Evolutionary conservation across 2,329 filamentous ascomycete species (phyloP).

Genomic region (Fusarium verticillioides): DNA sequence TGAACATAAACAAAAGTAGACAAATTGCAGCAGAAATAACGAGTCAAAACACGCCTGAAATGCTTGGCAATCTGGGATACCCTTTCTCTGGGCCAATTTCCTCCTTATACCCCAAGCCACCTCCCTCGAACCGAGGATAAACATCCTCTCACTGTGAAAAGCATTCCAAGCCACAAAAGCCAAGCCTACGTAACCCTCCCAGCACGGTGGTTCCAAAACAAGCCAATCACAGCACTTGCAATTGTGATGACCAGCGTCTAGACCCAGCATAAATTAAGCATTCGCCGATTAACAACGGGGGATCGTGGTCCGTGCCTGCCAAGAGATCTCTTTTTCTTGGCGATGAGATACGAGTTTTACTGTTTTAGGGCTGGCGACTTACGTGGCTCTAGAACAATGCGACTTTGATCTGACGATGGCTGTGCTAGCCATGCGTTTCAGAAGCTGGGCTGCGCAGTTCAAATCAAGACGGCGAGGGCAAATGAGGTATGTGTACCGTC

Average conservation of each 20-base stretch:
- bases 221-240: not conserved
- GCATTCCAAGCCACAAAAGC: slow-evolving; percentile 2
- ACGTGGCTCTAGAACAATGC: not conserved
- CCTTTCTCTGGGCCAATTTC: not conserved
- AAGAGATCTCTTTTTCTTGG: not conserved
- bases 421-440: not conserved
- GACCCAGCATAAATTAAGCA: not conserved
- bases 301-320: not conserved
- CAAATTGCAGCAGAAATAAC: not conserved
- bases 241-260: not conserved
- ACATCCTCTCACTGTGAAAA: not conserved
- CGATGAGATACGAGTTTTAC: not conserved
- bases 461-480: not conserved
- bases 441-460: too few species aligned
- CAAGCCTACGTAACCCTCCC: not conserved
- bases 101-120: not conserved
- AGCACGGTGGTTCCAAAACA: fast-evolving
- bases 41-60: not conserved
- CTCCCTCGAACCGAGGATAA: not conserved
- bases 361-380: not conserved
- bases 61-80: not conserved
- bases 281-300: not conserved
- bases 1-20: fast-evolving
- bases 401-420: not conserved
- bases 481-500: fast-evolving